Percentiles rank a stretch among this genome's conserved stretches.
phyloP scores from a whole-genome alignment of 2,329 filamentous ascomycete species.

The Lasiodiplodia theobromae region DNA sequence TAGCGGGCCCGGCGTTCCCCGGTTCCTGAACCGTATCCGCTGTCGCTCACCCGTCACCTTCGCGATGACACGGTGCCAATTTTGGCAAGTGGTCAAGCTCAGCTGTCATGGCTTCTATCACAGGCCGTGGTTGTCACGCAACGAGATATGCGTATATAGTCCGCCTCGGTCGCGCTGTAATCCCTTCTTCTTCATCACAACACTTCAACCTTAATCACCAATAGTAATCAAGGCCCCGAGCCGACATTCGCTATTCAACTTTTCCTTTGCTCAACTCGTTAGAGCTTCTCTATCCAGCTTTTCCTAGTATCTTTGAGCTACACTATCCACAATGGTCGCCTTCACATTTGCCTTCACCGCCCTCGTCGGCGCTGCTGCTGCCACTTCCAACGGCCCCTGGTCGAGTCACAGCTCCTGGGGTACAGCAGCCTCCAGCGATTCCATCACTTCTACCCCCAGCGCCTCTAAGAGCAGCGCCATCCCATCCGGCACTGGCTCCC shows the following conservation, averaged over 20 bases:
- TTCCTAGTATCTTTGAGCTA: neutral
- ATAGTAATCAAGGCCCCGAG: constrained; percentile 9
- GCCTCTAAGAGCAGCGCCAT: neutral
- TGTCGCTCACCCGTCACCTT: neutral
- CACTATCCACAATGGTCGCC: constrained; percentile 12
- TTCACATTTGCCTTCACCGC: constrained; percentile 17
- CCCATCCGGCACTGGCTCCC: neutral
- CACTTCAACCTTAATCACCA: constrained; percentile 7
- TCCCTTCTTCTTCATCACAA: neutral
- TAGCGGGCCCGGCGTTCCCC: neutral
- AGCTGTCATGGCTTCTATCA: neutral
- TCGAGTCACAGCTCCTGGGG: constrained; percentile 14
- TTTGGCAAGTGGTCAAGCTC: neutral
- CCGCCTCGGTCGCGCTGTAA: neutral
- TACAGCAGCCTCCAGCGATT: neutral
- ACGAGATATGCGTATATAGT: constrained; percentile 2
- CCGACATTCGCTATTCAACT: constrained; percentile 19
- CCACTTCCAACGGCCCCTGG: constrained; percentile 15
- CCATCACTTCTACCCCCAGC: neutral
- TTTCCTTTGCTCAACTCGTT: constrained; percentile 13
- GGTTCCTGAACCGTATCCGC: neutral
- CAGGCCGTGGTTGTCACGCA: neutral
- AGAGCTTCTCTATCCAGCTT: neutral
- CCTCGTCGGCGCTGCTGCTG: constrained; percentile 18
- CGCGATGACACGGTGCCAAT: constrained; percentile 20